Evolutionary conservation across 495 filamentous ascomycete species (phyloP), one percentile per base, ranked within the genome.

Genomic region (Aspergillus sclerotioniger): DNA sequence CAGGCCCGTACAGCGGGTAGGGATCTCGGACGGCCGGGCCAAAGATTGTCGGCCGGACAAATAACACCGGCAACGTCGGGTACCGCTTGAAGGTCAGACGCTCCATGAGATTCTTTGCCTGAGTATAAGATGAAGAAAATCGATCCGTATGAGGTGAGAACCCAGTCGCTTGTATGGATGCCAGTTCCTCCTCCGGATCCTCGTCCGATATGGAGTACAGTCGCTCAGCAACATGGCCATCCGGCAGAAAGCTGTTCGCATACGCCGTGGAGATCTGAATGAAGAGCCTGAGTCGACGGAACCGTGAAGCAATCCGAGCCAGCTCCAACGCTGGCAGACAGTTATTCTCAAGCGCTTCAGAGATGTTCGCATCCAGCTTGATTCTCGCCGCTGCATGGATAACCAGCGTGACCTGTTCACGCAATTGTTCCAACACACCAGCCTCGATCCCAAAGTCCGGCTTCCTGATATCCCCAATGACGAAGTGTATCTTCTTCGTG

Each of bases 41-140:
- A 28, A 78, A 72, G n/a, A 74, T 74, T 0, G 75, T 74, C 13
- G 75, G 75, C 12, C 75, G 68, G 0, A 78, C 50, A n/a, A 78
- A 43, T 5, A 76, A 51, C 21, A 76, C 49, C 3, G 74, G 72
- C 7, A 76, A 52, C 25, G 62, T 51, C 2, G 71, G 66, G 54
- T 65, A 71, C 10, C 69, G 61, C 3, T 57, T 61, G 8, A 65
- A 47, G 9, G 76, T 63, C 8, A 76, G 55, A 33, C 71, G 63
- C 53, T 78, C 75, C 67, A 72, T 72, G 1, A 78, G 44, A 45
- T 76, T 63, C 51, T 78, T 78, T 28, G 73, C 70, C 9, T 73
- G 64, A 19, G 69, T 70, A 41, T 78, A 78, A 7, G 66, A 63
- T 8, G 69, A 74, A 1, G 72, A 66, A 53, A 78, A 76, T 0